A percentile compares a stretch with the other conserved stretches of the same genome.
phyloP scores from a whole-genome alignment of 371 early-diverging fungal species.

The Apophysomyces trapeziformis region DNA sequence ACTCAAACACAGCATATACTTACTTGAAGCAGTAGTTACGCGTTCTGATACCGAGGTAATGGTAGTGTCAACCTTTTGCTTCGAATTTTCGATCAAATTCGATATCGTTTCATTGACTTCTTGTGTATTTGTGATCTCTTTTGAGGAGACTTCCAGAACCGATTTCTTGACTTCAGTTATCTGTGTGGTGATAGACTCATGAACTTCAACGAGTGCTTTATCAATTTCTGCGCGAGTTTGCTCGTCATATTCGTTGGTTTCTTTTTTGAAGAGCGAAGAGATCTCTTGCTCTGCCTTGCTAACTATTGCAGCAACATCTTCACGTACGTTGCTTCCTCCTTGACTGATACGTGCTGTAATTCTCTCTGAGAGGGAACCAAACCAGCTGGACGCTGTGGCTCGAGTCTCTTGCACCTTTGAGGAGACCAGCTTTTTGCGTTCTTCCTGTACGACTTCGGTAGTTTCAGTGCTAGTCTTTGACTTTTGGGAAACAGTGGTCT shows the following conservation, averaged over 20 bases:
- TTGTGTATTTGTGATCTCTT: slow-evolving; percentile 16
- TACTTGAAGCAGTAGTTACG: slow-evolving; percentile 24
- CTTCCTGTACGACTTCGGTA: slow-evolving; percentile 11
- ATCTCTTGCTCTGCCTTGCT: slow-evolving; percentile 21
- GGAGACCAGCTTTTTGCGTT: slow-evolving; percentile 32
- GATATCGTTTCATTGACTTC: slow-evolving; percentile 21
- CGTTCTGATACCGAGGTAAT: slow-evolving; percentile 25
- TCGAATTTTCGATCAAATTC: slow-evolving; percentile 21
- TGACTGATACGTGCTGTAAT: slow-evolving; percentile 19
- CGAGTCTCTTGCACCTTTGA: slow-evolving; percentile 31
- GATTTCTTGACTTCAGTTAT: slow-evolving; percentile 28
- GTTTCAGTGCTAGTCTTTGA: background rate
- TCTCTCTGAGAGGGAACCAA: slow-evolving; percentile 14
- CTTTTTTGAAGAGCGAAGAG: slow-evolving; percentile 25
- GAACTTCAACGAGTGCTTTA: slow-evolving; percentile 22
- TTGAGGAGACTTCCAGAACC: slow-evolving; percentile 19
- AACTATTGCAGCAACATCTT: slow-evolving; percentile 8
- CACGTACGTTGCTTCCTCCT: slow-evolving; percentile 16
- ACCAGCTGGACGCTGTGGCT: slow-evolving; percentile 14
- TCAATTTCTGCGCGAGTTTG: slow-evolving; percentile 30
- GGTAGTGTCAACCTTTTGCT: slow-evolving; percentile 23
- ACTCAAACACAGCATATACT: slow-evolving; percentile 6
- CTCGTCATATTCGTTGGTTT: slow-evolving; percentile 24
- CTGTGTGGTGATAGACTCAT: slow-evolving; percentile 31
- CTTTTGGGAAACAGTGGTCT: slow-evolving; percentile 18